Conservation (phyloP, 176 grass and related monocot genomes). For the Phoenix roebelenii region DNA sequence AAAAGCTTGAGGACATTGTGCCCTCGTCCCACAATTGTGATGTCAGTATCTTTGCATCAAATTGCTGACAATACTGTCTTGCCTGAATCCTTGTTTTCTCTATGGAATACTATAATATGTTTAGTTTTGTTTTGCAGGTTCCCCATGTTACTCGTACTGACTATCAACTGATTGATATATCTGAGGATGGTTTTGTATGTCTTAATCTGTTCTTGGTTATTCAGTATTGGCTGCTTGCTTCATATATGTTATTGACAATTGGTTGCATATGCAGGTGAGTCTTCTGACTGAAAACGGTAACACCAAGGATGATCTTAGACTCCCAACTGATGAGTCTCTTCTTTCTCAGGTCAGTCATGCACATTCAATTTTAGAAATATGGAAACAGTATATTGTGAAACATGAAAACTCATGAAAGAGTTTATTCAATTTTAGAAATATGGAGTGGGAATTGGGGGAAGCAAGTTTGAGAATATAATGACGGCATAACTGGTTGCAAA, state of each 20-base stretch:
- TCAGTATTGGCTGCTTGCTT: slow-evolving; percentile 6
- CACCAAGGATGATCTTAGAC: slow-evolving; percentile 60
- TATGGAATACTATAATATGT: background rate
- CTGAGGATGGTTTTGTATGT: slow-evolving; percentile 66
- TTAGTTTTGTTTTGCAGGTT: slow-evolving; percentile 25
- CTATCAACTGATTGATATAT: slow-evolving; percentile 71
- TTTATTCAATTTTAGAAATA: no score
- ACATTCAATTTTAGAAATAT: background rate
- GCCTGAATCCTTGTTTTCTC: no score
- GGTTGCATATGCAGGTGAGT: slow-evolving; percentile 33
- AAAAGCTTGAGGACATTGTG: slow-evolving; percentile 70
- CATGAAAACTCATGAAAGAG: no score
- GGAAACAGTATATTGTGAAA: no score
- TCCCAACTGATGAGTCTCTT: slow-evolving; percentile 44
- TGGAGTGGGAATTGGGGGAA: no score
- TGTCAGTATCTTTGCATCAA: slow-evolving; percentile 16
- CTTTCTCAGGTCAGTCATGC: slow-evolving; percentile 31
- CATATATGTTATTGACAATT: background rate
- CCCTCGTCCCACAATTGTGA: slow-evolving; percentile 69
- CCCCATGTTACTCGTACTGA: slow-evolving; percentile 60
- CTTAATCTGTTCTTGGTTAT: background rate
- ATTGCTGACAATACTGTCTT: no score
- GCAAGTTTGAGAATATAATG: no score
- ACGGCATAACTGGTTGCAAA: no score
- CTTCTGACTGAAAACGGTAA: slow-evolving; percentile 55